These are phyloP conservation scores for Fusarium sp. DNA, from an alignment of 2,329 filamentous ascomycete genomes.

Conservation along the genomic window DNA sequence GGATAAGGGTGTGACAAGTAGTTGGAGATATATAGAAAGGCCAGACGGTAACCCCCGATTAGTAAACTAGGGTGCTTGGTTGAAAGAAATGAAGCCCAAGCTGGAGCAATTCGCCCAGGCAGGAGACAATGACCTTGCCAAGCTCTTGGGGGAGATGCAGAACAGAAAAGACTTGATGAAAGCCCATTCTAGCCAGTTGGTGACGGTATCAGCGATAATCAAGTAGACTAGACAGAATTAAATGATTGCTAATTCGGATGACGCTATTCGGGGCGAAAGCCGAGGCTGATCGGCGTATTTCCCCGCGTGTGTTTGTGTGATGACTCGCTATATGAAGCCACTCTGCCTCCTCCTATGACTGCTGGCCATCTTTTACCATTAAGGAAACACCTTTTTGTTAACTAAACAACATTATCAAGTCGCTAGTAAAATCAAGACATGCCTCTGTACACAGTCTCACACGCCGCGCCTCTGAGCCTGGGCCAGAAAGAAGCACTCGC, in stretches of 20 bases:
- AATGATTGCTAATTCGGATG: background rate
- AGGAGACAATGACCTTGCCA: background rate
- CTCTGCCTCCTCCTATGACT: background rate
- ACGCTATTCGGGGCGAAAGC: background rate
- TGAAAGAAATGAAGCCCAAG: background rate
- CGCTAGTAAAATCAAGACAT: background rate
- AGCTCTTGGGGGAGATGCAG: background rate
- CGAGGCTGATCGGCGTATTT: background rate
- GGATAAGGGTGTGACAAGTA: no score
- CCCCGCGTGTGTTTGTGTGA: background rate
- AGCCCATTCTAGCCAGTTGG: background rate
- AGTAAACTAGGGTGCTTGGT: background rate
- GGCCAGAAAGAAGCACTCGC: background rate
- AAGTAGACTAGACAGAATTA: background rate
- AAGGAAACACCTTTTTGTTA: background rate
- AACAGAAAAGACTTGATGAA: background rate
- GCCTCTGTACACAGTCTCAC: background rate
- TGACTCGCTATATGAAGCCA: background rate
- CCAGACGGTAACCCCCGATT: no score
- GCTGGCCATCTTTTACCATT: background rate
- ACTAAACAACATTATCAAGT: rapidly evolving
- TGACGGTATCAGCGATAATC: rapidly evolving
- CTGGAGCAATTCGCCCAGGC: background rate
- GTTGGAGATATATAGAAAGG: no score
- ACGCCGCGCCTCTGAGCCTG: background rate